Evolutionary conservation across 2,329 filamentous ascomycete genomes (phyloP).

Genomic region (Colletotrichum sp.): DNA sequence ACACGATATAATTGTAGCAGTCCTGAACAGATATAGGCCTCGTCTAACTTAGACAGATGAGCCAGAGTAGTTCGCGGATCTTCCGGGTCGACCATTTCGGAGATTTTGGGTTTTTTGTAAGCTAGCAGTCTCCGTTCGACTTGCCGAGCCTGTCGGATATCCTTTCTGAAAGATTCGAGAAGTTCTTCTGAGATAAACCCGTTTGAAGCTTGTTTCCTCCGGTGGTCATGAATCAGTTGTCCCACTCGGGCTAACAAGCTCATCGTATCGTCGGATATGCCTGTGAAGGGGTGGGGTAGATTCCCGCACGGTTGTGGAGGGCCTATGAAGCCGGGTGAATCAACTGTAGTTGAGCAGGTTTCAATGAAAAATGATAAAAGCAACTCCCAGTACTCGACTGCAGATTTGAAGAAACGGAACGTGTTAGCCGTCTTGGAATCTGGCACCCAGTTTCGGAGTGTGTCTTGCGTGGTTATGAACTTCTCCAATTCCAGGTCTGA

Average conservation of each 20-base stretch:
- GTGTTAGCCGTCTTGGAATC: neutral
- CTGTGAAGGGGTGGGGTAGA: neutral
- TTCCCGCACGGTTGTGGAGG: neutral
- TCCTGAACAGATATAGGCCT: neutral
- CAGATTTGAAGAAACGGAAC: neutral
- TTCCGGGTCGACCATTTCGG: neutral
- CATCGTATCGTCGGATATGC: neutral
- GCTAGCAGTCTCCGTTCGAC: neutral
- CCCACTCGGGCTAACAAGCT: neutral
- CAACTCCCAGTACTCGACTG: neutral
- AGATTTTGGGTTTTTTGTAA: neutral
- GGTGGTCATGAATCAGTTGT: neutral
- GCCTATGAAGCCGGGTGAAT: neutral
- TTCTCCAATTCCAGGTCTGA: neutral
- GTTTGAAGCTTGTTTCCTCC: accelerated
- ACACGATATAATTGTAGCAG: neutral
- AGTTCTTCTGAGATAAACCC: neutral
- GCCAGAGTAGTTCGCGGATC: neutral
- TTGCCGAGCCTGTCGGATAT: neutral
- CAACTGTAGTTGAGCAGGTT: neutral
- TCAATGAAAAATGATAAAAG: neutral
- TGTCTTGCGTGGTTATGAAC: neutral
- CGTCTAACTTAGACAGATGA: neutral
- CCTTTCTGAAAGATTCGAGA: neutral
- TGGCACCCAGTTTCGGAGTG: neutral